Conservation (phyloP, 768 basidiomycete species). For the Coprinellus micaceus region DNA sequence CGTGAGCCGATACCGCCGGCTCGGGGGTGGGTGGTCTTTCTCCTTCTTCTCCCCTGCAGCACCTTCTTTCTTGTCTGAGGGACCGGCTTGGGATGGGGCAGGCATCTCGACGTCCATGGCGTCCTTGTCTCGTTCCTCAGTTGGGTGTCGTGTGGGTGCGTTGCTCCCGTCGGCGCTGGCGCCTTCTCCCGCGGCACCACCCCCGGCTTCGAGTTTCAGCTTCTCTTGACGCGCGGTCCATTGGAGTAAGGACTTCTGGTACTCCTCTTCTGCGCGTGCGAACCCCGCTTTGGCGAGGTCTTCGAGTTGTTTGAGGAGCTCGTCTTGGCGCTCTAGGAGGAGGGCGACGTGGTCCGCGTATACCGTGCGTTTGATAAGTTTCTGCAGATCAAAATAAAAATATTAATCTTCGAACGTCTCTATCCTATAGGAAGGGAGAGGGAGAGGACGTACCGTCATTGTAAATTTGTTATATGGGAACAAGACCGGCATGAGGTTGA, state of each 20-base stretch:
- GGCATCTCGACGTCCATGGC: conserved; percentile 18
- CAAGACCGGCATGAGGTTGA: conserved; percentile 78
- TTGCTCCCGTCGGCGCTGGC: conserved; percentile 31
- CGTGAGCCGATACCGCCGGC: conserved; percentile 74
- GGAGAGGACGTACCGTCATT: conserved; percentile 60
- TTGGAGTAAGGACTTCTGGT: conserved; percentile 60
- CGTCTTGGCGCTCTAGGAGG: conserved; percentile 64
- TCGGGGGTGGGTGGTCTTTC: conserved; percentile 53
- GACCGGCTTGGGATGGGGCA: conserved; percentile 13
- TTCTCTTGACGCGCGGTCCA: conserved; percentile 74
- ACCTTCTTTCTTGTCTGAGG: too few species aligned
- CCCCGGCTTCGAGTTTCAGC: conserved; percentile 19
- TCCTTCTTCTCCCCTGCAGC: conserved; percentile 21
- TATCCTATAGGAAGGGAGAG: not conserved
- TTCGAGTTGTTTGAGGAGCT: conserved; percentile 59
- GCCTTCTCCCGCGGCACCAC: conserved; percentile 8
- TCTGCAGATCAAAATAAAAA: too few species aligned
- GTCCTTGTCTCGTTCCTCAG: conserved; percentile 38
- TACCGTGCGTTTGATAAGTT: conserved; percentile 90
- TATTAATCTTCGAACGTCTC: not conserved
- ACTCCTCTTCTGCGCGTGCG: conserved; percentile 68
- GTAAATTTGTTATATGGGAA: conserved; percentile 97
- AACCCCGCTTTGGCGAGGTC: conserved; percentile 63
- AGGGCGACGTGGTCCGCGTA: conserved; percentile 69
- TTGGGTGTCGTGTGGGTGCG: conserved; percentile 40